Conservation (phyloP, 805 yeast genomes). For the Metschnikowia sp. region DNA sequence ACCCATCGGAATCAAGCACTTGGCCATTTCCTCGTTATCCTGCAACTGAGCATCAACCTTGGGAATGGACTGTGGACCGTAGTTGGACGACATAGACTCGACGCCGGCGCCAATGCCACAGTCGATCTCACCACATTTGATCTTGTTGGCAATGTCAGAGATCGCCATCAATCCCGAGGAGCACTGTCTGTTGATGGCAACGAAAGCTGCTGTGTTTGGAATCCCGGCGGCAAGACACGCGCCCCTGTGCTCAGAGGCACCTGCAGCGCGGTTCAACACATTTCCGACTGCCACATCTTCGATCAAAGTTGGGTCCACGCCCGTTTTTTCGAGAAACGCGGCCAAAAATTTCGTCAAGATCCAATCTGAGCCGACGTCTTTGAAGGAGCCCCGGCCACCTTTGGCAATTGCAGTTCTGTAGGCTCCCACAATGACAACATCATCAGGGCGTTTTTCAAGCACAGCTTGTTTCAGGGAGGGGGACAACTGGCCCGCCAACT, state of each 20-base stretch:
- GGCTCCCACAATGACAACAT: conserved; percentile 87
- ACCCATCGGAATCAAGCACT: conserved; percentile 95
- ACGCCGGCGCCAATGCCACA: conserved; percentile 91
- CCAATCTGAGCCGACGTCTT: conserved; percentile 79
- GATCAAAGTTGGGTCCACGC: conserved; percentile 49
- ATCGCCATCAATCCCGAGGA: conserved; percentile 92
- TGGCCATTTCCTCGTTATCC: conserved; percentile 41
- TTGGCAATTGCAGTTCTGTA: conserved; percentile 87
- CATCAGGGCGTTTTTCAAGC: conserved; percentile 67
- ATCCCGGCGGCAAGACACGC: conserved; percentile 89
- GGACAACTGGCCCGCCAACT: conserved; percentile 42
- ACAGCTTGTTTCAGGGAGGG: conserved; percentile 42
- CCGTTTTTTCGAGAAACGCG: conserved; percentile 54
- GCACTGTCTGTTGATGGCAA: conserved; percentile 90
- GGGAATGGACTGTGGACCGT: conserved; percentile 76
- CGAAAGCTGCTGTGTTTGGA: conserved; percentile 74
- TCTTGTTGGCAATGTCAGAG: conserved; percentile 85
- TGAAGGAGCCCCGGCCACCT: conserved; percentile 84
- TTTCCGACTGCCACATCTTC: conserved; percentile 91
- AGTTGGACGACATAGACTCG: conserved; percentile 89
- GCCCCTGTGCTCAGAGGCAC: conserved; percentile 92
- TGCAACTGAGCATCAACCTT: conserved; percentile 33
- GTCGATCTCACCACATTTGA: conserved; percentile 81
- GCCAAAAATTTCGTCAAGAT: conserved; percentile 62
- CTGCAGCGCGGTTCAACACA: conserved; percentile 89